Conservation (phyloP, 1,139 yeast species). For the Taphrina flavorubra region DNA sequence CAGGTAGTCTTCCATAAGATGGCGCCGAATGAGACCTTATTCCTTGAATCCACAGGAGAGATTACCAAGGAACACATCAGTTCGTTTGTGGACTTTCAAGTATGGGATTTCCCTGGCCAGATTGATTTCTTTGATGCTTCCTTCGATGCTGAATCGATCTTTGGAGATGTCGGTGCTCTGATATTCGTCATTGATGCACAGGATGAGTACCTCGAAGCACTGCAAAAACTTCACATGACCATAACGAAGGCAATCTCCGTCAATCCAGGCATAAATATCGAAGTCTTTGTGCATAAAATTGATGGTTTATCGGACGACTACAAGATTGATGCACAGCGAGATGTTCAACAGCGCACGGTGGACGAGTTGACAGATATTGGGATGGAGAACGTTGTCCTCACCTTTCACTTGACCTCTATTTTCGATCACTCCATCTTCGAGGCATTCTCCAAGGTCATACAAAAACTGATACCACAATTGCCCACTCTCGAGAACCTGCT, state of each 20-base stretch:
- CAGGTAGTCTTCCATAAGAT: constrained; percentile 92
- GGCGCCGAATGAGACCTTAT: constrained; percentile 93
- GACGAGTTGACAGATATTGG: constrained; percentile 91
- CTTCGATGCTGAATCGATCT: constrained; percentile 76
- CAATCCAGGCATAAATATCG: constrained; percentile 85
- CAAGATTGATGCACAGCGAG: constrained; percentile 82
- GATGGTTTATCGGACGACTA: constrained; percentile 95
- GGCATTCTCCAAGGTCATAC: constrained; percentile 91
- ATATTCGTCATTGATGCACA: constrained; percentile 90
- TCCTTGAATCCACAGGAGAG: constrained; percentile 85
- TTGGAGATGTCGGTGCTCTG: constrained; percentile 86
- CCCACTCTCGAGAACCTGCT: constrained; percentile 87
- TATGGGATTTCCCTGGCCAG: constrained; percentile 97
- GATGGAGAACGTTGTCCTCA: constrained; percentile 85
- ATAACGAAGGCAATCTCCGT: constrained; percentile 86
- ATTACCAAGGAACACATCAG: constrained; percentile 80
- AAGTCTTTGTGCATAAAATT: constrained; percentile 90
- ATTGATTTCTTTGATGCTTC: constrained; percentile 82
- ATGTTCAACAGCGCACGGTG: constrained; percentile 92
- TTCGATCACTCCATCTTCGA: constrained; percentile 96
- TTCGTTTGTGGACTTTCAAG: constrained; percentile 82
- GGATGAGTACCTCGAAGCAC: constrained; percentile 90
- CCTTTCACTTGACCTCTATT: constrained; percentile 88
- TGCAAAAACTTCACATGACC: constrained; percentile 85
- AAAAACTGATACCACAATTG: constrained; percentile 84